A percentile compares a stretch with the other conserved stretches of the same genome.
These are phyloP conservation scores for Amanita exitialis DNA, from an alignment of 768 basidiomycete genomes.

Conservation along the genomic window DNA sequence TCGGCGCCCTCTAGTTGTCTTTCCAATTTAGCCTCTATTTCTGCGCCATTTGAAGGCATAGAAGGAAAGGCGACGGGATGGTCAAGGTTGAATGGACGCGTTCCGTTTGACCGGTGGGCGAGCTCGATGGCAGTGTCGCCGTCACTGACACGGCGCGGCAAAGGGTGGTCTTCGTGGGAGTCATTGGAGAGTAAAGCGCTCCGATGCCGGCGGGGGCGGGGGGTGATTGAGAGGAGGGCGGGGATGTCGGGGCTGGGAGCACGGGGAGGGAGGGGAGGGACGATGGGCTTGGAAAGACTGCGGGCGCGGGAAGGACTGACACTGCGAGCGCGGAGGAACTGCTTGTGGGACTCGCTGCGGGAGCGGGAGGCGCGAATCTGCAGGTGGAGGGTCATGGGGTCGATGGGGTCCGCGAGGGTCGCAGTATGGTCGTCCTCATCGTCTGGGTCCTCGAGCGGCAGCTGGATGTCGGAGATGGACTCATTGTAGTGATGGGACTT, in stretches of 20 bases:
- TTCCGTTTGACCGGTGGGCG: not conserved
- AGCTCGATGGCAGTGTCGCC: constrained; percentile 1
- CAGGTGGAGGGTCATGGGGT: constrained; percentile 17
- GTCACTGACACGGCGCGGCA: constrained; percentile 9
- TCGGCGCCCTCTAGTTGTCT: constrained; percentile 18
- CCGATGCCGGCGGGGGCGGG: constrained; percentile 17
- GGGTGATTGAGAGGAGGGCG: constrained; percentile 28
- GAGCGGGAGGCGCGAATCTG: constrained; percentile 14
- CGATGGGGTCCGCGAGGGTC: constrained; percentile 20
- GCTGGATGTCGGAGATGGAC: constrained; percentile 27
- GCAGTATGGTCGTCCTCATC: constrained; percentile 11
- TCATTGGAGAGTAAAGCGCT: not conserved
- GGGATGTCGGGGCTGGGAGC: constrained; percentile 25
- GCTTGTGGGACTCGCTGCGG: constrained; percentile 17
- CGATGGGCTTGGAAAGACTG: not conserved
- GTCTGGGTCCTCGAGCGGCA: constrained; percentile 20
- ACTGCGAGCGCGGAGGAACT: constrained; percentile 10
- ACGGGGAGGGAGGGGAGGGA: constrained; percentile 7
- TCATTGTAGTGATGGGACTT: constrained; percentile 18
- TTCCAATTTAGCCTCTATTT: constrained; percentile 9
- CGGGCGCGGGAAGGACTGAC: constrained; percentile 1
- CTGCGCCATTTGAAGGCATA: not conserved
- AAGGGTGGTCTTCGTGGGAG: not conserved
- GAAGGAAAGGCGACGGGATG: not conserved
- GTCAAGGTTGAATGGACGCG: not conserved